These are phyloP conservation scores for Salix viminalis DNA, from an alignment of 345 rosid genomes.

Conservation along the genomic window DNA sequence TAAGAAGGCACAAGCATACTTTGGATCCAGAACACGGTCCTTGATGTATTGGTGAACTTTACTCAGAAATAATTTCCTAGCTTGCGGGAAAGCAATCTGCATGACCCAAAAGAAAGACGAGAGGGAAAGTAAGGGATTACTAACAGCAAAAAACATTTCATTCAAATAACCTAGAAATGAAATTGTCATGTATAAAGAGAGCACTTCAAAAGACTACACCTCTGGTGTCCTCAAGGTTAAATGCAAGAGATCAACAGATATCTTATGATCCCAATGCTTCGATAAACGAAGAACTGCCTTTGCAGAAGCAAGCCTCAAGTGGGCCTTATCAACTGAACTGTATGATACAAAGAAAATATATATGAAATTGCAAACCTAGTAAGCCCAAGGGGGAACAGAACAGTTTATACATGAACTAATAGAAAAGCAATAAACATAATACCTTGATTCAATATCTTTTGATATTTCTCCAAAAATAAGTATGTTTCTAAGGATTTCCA, in stretches of 20 bases:
- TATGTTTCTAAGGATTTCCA: slow-evolving; percentile 57
- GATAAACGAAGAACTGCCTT: slow-evolving; percentile 90
- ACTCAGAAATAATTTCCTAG: slow-evolving; percentile 61
- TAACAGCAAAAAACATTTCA: slow-evolving; percentile 12
- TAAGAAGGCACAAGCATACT: slow-evolving; percentile 80
- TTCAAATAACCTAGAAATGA: not conserved
- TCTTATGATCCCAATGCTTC: slow-evolving; percentile 84
- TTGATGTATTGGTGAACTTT: slow-evolving; percentile 90
- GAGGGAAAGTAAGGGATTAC: not conserved
- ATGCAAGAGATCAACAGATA: slow-evolving; percentile 74
- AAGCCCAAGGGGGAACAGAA: not conserved
- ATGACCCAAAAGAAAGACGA: slow-evolving; percentile 20
- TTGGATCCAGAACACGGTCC: slow-evolving; percentile 80
- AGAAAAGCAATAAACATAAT: not conserved
- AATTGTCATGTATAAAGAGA: not conserved
- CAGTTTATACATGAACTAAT: not conserved
- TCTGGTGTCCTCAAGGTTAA: slow-evolving; percentile 63
- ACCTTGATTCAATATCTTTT: slow-evolving; percentile 78
- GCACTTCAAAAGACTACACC: slow-evolving; percentile 41
- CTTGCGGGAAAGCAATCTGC: slow-evolving; percentile 76
- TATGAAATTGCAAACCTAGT: slow-evolving; percentile 11
- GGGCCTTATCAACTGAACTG: slow-evolving; percentile 87
- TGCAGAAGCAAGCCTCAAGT: slow-evolving; percentile 88
- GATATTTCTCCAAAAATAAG: slow-evolving; percentile 77
- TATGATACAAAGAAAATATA: slow-evolving; percentile 20